A percentile compares a stretch with the other conserved stretches of the same genome.
phyloP scores from a whole-genome alignment of 352 stramenopile species.

The Globisporangium iwayamae region DNA sequence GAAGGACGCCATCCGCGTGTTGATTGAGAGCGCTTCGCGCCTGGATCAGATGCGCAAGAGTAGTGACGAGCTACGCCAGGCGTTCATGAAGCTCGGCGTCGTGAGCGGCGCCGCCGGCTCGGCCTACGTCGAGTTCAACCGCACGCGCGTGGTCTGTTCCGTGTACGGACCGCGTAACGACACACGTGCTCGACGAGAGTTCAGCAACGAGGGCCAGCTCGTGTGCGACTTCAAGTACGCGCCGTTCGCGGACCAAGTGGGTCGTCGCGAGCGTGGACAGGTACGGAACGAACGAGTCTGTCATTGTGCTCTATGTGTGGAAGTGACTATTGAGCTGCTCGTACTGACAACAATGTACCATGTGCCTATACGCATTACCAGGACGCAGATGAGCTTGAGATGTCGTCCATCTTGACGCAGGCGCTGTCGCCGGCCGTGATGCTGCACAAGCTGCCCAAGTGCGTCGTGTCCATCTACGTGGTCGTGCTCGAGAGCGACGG shows the following conservation, averaged over 20 bases:
- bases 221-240: conserved; percentile 89
- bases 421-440: conserved; percentile 80
- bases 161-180: conserved; percentile 87
- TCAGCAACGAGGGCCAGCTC: conserved; percentile 83
- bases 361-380: background rate
- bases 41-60: conserved; percentile 42
- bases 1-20: conserved; percentile 19
- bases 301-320: too few relatives aligned
- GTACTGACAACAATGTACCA: background rate
- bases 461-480: conserved; percentile 85
- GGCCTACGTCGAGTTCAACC: conserved; percentile 86
- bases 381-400: conserved; percentile 77
- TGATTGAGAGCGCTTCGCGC: conserved; percentile 27
- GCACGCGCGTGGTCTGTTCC: conserved; percentile 84
- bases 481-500: conserved; percentile 87
- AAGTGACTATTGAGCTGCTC: background rate
- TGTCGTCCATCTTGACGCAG: conserved; percentile 72
- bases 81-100: conserved; percentile 82
- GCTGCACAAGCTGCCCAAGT: conserved; percentile 87
- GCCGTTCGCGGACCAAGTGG: conserved; percentile 66
- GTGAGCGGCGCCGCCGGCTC: conserved; percentile 83
- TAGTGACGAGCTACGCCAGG: conserved; percentile 77
- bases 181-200: conserved; percentile 68
- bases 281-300: conserved; percentile 1
- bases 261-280: conserved; percentile 65